Conservation (phyloP, 164 flowering plant genomes). For the Chimonanthus praecox region DNA sequence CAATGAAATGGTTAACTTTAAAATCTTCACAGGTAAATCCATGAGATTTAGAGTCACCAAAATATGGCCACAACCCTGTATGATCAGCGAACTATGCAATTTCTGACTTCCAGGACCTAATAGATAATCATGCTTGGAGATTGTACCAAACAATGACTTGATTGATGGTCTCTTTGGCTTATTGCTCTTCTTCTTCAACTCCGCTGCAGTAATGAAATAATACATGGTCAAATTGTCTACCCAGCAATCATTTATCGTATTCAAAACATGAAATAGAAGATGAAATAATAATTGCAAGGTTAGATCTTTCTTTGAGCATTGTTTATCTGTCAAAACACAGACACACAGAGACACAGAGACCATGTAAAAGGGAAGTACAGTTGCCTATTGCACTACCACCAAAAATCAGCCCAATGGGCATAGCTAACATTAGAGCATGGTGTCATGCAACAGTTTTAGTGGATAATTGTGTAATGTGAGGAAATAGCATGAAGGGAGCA, state of each 20-base stretch:
- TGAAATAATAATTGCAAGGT: neutral
- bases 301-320: neutral
- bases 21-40: too few relatives aligned
- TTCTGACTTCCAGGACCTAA: neutral
- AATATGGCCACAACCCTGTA: neutral
- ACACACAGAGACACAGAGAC: too few relatives aligned
- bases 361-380: too few relatives aligned
- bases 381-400: too few relatives aligned
- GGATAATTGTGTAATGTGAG: neutral
- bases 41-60: neutral
- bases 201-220: slow-evolving; percentile 24
- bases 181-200: slow-evolving; percentile 38
- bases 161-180: slow-evolving; percentile 44
- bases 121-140: neutral
- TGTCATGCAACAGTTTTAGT: too few relatives aligned
- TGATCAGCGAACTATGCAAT: neutral
- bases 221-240: neutral
- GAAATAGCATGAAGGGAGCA: neutral
- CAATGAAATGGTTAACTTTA: neutral
- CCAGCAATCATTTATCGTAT: neutral
- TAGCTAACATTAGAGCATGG: too few relatives aligned
- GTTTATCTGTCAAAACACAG: neutral
- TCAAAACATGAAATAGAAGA: neutral
- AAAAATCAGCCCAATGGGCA: too few relatives aligned
- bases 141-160: slow-evolving; percentile 40